A percentile compares a stretch with the other conserved stretches of the same genome.
Conservation (phyloP, 148 eudicot species). For the Chenopodium formosanum region DNA sequence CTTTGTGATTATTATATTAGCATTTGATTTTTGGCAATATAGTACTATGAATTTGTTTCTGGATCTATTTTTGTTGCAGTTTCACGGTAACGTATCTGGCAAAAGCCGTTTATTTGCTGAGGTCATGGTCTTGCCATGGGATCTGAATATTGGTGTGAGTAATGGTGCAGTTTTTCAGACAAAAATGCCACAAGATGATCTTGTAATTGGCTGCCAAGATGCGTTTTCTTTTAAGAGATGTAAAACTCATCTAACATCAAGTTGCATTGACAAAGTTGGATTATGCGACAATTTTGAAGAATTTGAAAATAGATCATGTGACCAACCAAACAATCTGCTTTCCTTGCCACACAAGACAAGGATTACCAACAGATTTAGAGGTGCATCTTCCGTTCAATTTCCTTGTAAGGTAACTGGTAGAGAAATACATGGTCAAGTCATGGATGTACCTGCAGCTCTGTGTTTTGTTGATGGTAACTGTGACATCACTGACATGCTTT, state of each 20-base stretch:
- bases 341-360: constrained; percentile 28
- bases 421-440: constrained; percentile 22
- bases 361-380: constrained; percentile 9
- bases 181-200: constrained; percentile 18
- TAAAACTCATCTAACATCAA: constrained; percentile 40
- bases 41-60: constrained; percentile 3
- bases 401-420: constrained; percentile 42
- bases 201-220: constrained; percentile 24
- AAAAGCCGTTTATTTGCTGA: constrained; percentile 62
- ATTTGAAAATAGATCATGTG: constrained; percentile 24
- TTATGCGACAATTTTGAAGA: constrained; percentile 14
- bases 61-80: constrained; percentile 35
- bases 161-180: constrained; percentile 22
- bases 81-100: constrained; percentile 45
- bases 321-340: constrained; percentile 5
- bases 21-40: neutral
- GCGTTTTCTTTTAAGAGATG: constrained; percentile 53
- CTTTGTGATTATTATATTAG: neutral
- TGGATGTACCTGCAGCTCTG: constrained; percentile 34
- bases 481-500: constrained; percentile 17
- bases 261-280: constrained; percentile 23
- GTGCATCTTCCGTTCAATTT: constrained; percentile 35
- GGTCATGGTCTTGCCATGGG: constrained; percentile 72
- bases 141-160: constrained; percentile 43
- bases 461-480: constrained; percentile 23